Evolutionary conservation across 495 filamentous ascomycete genomes (phyloP), one percentile per base, ranked within the genome.

Genomic region (Halenospora varia): DNA sequence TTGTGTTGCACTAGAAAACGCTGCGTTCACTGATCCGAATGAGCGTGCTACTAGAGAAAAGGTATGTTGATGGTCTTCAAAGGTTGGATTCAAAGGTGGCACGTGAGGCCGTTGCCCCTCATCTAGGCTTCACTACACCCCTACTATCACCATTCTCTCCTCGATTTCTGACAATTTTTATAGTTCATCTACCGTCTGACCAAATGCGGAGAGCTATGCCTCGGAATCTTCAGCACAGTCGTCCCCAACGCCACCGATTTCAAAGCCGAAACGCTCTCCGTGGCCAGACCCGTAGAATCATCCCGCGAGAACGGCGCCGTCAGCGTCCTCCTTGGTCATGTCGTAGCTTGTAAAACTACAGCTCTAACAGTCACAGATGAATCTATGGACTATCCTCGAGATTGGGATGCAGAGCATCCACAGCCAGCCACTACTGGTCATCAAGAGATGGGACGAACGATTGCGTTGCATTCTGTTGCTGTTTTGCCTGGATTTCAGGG

Each of bases 161-260:
- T n/a, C n/a, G n/a, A n/a, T 55, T 35, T 11, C 48, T 57, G 25
- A 62, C 22, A 41, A 4, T 8, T 26, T 20, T 17, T 53, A 29
- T 25, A 96, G 93, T 87, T 96, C 62, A 72, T 79, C 23, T 96
- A 96, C 67, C 89, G 92, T 51, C 83, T 97, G 15, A 81, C 77
- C 15, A 76, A 75, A 62, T 93, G 88, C 66, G 83, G 87, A n/a
- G 87, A 92, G 62, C 80, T 96, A 40, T 86, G 80, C 65, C 71
- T 94, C 41, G 93, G 93, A 25, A 73, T 97, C 56, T 96, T 87
- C 72, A 88, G 81, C 58, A 86, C 76, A 44, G 76, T 83, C 25
- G 73, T 70, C 29, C 71, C 75, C 40, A 69, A 73, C 60, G 62
- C 66, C 62, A 73, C 73, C 64, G 56, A 46, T 4, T 71, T 73